Base-by-base conservation (phyloP, 495 filamentous ascomycete species). In the Neurospora terricola region DNA sequence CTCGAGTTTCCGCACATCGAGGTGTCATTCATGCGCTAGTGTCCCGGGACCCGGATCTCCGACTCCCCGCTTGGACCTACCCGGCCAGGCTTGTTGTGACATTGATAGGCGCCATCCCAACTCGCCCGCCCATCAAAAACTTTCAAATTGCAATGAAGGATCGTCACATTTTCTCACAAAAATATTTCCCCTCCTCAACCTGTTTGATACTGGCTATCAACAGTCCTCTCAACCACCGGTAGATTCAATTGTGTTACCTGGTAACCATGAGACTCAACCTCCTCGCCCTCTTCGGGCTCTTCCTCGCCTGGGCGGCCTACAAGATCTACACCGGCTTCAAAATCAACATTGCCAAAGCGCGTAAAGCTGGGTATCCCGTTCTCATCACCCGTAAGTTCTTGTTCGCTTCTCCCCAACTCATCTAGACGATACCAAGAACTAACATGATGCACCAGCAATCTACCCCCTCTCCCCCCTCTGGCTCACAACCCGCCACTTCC, bases 401-500 rank as follows among this genome's bases (percentile, higher is more conserved):
- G n/a, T n/a, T n/a, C n/a, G n/a, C n/a, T n/a, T n/a, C n/a, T n/a
- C n/a, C n/a, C n/a, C n/a, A n/a, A n/a, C n/a, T n/a, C n/a, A n/a
- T n/a, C n/a, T n/a, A n/a, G n/a, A n/a, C n/a, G n/a, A n/a, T n/a
- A n/a, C n/a, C n/a, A n/a, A n/a, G n/a, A n/a, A n/a, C n/a, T n/a
- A n/a, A n/a, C n/a, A n/a, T n/a, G n/a, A n/a, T n/a, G n/a, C 39
- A 34, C 16, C 70, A 87, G 85, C 84, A 4, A 71, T 82, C 38
- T 79, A 78, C 14, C 83, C 83, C n/a, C 79, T 81, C 73, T 84
- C 83, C 71, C 73, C 79, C n/a, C 27, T 82, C 23, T 90, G 87
- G 84, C 82, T 89, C 43, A 76, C 86, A 43, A 85, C 84, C 1
- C 78, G 83, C 69, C 69, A 54, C 38, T 23, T 90, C 7, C 88